Conservation (phyloP, 2,329 filamentous ascomycete species). For the Pseudodiploospora longispora region DNA sequence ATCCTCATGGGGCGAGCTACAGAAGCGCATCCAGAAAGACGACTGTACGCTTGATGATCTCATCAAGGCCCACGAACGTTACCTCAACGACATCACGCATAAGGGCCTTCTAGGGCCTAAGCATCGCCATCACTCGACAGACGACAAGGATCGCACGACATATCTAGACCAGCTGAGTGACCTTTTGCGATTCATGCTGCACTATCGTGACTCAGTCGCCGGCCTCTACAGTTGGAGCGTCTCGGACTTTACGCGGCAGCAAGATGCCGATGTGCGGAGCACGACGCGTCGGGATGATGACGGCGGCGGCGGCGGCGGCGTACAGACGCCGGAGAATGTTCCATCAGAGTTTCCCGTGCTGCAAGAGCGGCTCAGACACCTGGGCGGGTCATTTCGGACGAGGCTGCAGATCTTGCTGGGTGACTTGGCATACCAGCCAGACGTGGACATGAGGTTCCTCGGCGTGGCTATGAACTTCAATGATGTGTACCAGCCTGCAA, state of each 20-base stretch:
- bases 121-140: slow-evolving; percentile 34
- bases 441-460: slow-evolving; percentile 91
- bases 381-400: slow-evolving; percentile 68
- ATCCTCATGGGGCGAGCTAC: slow-evolving; percentile 85
- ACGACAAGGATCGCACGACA: slow-evolving; percentile 59
- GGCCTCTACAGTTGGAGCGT: slow-evolving; percentile 92
- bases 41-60: slow-evolving; percentile 91
- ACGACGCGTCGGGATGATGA: slow-evolving; percentile 40
- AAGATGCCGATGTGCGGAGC: slow-evolving; percentile 72
- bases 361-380: slow-evolving; percentile 60
- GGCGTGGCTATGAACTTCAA: slow-evolving; percentile 99
- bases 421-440: slow-evolving; percentile 85
- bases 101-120: slow-evolving; percentile 84
- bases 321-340: slow-evolving; percentile 45
- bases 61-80: slow-evolving; percentile 82
- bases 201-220: slow-evolving; percentile 88
- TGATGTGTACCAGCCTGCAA: slow-evolving; percentile 78
- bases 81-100: slow-evolving; percentile 88
- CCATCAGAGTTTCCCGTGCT: slow-evolving; percentile 62
- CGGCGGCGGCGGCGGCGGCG: slow-evolving; percentile 17
- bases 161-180: slow-evolving; percentile 91
- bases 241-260: slow-evolving; percentile 85
- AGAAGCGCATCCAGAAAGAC: slow-evolving; percentile 72
- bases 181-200: slow-evolving; percentile 86
- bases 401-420: slow-evolving; percentile 76